These are phyloP conservation scores for Cryptococcus sp. DNA, from an alignment of 1,284 basidiomycete genomes.

Conservation along the genomic window DNA sequence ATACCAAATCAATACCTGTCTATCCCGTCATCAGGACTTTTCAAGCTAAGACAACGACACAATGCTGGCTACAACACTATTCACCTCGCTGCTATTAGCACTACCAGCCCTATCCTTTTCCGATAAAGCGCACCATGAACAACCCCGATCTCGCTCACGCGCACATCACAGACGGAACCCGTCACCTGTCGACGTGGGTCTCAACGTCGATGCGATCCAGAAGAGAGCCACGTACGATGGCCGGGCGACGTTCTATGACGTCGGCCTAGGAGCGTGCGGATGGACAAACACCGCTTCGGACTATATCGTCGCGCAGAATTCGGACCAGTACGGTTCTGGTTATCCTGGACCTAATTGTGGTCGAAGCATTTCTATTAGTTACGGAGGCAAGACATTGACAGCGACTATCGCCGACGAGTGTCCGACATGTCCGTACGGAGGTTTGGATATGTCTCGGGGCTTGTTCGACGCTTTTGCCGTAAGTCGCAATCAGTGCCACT, in stretches of 20 bases:
- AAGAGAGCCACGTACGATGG: slow-evolving; percentile 25
- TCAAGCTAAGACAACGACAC: background rate
- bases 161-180: slow-evolving; percentile 8
- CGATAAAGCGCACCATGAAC: slow-evolving; percentile 20
- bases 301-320: slow-evolving; percentile 52
- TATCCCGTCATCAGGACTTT: too few species aligned
- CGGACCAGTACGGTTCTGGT: slow-evolving; percentile 37
- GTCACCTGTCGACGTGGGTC: background rate
- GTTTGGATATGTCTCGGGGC: slow-evolving; percentile 72
- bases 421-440: slow-evolving; percentile 56
- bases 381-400: slow-evolving; percentile 62
- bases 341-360: slow-evolving; percentile 67
- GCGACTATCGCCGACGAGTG: slow-evolving; percentile 68
- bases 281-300: slow-evolving; percentile 32
- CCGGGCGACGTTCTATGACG: slow-evolving; percentile 46
- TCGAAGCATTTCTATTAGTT: slow-evolving; percentile 64
- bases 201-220: slow-evolving; percentile 2
- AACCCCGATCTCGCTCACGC: slow-evolving; percentile 20
- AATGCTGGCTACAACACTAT: slow-evolving; percentile 20
- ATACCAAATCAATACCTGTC: too few species aligned
- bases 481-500: slow-evolving; percentile 16
- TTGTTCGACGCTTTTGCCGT: slow-evolving; percentile 63
- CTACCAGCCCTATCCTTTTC: slow-evolving; percentile 16
- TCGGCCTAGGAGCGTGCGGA: slow-evolving; percentile 47
- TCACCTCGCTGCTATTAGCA: slow-evolving; percentile 16